phyloP scores from a whole-genome alignment of 306 rosid genomes.

The Styphnolobium japonicum region DNA sequence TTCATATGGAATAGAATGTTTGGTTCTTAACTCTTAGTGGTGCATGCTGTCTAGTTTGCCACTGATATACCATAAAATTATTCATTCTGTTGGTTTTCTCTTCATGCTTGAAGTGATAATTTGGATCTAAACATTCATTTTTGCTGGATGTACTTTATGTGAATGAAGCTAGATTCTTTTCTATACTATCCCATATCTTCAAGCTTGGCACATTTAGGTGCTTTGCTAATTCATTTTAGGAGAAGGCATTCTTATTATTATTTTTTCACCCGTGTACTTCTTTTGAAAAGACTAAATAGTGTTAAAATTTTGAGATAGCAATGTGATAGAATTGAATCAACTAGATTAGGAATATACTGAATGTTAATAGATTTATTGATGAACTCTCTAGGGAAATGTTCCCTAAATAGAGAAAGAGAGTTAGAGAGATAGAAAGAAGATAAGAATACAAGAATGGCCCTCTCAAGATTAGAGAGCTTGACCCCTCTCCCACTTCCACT shows the following conservation, averaged over 20 bases:
- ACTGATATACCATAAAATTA: background rate
- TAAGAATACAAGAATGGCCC: too few species aligned
- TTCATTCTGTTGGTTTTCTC: background rate
- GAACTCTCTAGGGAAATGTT: too few species aligned
- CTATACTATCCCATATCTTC: background rate
- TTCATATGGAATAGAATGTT: background rate
- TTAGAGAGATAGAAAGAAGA: too few species aligned
- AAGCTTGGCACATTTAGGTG: background rate
- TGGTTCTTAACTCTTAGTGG: background rate
- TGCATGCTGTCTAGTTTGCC: too few species aligned
- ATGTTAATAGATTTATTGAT: too few species aligned
- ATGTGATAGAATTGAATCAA: too few species aligned
- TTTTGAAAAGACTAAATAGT: background rate
- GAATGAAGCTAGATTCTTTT: slow-evolving; percentile 1
- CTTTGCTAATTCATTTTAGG: background rate
- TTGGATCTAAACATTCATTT: background rate
- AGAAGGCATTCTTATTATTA: too few species aligned
- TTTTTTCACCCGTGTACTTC: background rate
- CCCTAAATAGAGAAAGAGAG: too few species aligned
- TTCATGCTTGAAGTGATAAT: background rate
- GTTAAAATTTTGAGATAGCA: background rate
- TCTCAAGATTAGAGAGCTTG: too few species aligned
- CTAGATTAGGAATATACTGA: too few species aligned
- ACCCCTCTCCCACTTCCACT: too few species aligned
- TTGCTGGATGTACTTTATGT: background rate